A percentile compares a stretch with the other conserved stretches of the same genome.
phyloP scores from a whole-genome alignment of 306 rosid species.

The Pyrus pyrifolia region DNA sequence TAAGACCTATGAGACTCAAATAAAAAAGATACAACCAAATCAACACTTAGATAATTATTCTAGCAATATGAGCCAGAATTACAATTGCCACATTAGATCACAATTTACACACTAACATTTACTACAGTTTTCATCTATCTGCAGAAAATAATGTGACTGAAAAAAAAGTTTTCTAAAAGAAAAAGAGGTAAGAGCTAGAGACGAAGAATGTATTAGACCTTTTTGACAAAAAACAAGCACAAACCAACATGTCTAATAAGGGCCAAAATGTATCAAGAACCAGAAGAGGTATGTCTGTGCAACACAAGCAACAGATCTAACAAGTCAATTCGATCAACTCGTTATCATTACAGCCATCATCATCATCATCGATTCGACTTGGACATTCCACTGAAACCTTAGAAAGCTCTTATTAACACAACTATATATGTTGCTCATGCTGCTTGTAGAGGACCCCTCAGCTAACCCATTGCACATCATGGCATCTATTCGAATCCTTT shows the following conservation, averaged over 20 bases:
- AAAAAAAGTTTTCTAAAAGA: constrained; percentile 3
- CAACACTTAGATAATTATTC: too few relatives aligned
- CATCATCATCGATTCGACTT: constrained; percentile 26
- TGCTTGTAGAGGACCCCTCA: neutral
- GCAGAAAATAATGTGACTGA: neutral
- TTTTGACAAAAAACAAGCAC: constrained; percentile 40
- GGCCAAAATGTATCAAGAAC: constrained; percentile 15
- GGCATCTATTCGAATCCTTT: constrained; percentile 17
- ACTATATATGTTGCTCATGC: neutral
- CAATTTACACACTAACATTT: too few relatives aligned
- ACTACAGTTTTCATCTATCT: neutral
- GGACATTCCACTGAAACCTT: constrained; percentile 47
- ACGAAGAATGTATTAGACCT: constrained; percentile 9
- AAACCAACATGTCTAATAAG: constrained; percentile 21
- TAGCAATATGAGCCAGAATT: too few relatives aligned
- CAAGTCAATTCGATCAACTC: constrained; percentile 44
- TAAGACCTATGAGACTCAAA: too few relatives aligned
- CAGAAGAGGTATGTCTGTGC: constrained; percentile 36
- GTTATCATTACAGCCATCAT: constrained; percentile 2
- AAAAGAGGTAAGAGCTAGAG: neutral
- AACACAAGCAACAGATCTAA: constrained; percentile 42
- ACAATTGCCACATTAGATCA: too few relatives aligned
- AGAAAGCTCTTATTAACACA: constrained; percentile 1
- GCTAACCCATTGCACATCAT: constrained; percentile 1
- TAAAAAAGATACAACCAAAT: too few relatives aligned